Percentiles rank a stretch among this genome's conserved stretches.
Conservation (phyloP, 1,284 basidiomycete species). For the Heterobasidion irregulare region DNA sequence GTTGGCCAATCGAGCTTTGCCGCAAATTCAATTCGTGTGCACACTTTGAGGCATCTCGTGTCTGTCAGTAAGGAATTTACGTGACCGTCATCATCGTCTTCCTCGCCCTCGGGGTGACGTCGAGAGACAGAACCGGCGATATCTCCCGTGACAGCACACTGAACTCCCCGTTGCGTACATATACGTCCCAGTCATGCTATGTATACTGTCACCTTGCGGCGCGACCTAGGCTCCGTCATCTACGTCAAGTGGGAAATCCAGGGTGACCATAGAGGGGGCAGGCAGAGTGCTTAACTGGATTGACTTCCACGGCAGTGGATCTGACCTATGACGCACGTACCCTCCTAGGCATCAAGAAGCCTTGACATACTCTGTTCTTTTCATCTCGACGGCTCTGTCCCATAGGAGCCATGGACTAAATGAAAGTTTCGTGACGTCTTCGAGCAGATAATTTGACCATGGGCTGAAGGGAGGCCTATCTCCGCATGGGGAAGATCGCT, state of each 20-base stretch:
- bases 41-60: too few species aligned
- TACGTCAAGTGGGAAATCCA: not conserved
- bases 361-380: too few species aligned
- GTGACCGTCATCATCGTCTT: constrained; percentile 1
- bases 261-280: not conserved
- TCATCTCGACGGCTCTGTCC: too few species aligned
- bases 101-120: constrained; percentile 1
- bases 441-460: too few species aligned
- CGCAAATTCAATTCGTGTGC: too few species aligned
- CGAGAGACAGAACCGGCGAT: not conserved
- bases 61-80: not conserved
- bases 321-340: too few species aligned
- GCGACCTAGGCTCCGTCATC: not conserved
- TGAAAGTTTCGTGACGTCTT: too few species aligned
- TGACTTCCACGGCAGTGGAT: not conserved
- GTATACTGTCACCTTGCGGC: not conserved
- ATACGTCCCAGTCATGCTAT: not conserved
- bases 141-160: not conserved
- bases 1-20: not conserved
- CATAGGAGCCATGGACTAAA: too few species aligned
- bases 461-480: too few species aligned
- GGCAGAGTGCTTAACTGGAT: not conserved
- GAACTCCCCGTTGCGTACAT: not conserved
- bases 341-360: too few species aligned
- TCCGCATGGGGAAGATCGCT: too few species aligned